A percentile compares a stretch with the other conserved stretches of the same genome.
phyloP scores from a whole-genome alignment of 2,329 filamentous ascomycete species.

The Aspergillus sclerotialis region DNA sequence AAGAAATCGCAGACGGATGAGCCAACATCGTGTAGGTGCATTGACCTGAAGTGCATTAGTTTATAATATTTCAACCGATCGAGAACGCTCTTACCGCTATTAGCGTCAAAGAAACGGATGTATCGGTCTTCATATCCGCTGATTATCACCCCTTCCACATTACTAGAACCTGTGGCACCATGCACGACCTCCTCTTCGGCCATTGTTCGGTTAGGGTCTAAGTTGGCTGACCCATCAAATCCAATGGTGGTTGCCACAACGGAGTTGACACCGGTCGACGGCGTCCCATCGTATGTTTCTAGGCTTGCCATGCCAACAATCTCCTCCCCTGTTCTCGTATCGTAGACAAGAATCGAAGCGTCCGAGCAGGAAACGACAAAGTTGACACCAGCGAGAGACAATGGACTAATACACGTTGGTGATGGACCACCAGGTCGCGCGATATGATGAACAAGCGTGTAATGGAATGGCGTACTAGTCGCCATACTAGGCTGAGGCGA shows the following conservation, averaged over 20 bases:
- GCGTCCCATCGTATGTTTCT: constrained; percentile 87
- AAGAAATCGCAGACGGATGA: constrained; percentile 87
- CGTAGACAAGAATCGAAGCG: constrained; percentile 83
- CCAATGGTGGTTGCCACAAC: constrained; percentile 81
- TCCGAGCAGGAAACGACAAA: constrained; percentile 94
- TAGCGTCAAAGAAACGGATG: constrained; percentile 95
- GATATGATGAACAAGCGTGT: constrained; percentile 84
- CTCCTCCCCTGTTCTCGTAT: constrained; percentile 85
- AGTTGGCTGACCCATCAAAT: constrained; percentile 58
- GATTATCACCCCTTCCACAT: constrained; percentile 88
- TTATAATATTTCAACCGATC: too few species aligned
- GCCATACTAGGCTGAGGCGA: constrained; percentile 84
- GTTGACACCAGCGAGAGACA: constrained; percentile 73
- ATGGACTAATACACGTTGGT: constrained; percentile 85
- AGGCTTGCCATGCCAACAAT: constrained; percentile 86
- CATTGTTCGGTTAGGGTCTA: constrained; percentile 57
- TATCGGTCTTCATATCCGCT: constrained; percentile 95
- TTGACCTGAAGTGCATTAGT: constrained; percentile 61
- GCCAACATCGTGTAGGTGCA: constrained; percentile 99
- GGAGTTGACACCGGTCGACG: constrained; percentile 77
- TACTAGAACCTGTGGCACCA: constrained; percentile 75
- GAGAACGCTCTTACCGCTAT: constrained; percentile 96
- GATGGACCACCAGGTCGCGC: constrained; percentile 61
- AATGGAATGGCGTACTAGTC: constrained; percentile 77
- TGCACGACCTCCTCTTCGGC: constrained; percentile 67